phyloP scores from a whole-genome alignment of 306 rosid genomes.

The Carpinus viminea region DNA sequence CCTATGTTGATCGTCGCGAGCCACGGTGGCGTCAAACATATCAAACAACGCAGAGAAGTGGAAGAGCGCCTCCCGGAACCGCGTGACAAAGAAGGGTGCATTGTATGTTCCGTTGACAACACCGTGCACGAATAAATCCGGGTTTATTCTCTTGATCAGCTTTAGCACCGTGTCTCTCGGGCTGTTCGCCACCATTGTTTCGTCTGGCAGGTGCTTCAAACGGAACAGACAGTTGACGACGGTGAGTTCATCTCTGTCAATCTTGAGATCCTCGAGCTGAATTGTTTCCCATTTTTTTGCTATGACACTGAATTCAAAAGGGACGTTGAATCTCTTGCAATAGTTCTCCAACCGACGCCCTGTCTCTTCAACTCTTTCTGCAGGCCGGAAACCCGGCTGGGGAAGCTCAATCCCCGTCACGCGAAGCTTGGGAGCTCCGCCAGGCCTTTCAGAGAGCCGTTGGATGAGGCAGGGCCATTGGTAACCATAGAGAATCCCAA shows the following conservation, averaged over 20 bases:
- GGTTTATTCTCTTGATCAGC: constrained; percentile 64
- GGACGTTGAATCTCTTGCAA: constrained; percentile 57
- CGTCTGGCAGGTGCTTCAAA: constrained; percentile 66
- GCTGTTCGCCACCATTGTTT: constrained; percentile 41
- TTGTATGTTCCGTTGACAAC: constrained; percentile 63
- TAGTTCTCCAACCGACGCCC: constrained; percentile 56
- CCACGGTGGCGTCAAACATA: constrained; percentile 66
- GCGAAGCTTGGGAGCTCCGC: constrained; percentile 58
- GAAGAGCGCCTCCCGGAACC: constrained; percentile 74
- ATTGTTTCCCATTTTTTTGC: constrained; percentile 77
- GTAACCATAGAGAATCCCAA: constrained; percentile 74
- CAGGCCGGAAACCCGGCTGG: constrained; percentile 71
- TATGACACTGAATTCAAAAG: constrained; percentile 50
- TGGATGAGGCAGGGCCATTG: constrained; percentile 83
- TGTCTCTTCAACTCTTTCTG: constrained; percentile 63
- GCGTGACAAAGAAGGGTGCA: constrained; percentile 70
- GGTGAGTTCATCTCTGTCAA: constrained; percentile 47
- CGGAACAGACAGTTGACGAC: constrained; percentile 62
- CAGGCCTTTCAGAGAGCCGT: constrained; percentile 43
- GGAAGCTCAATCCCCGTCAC: constrained; percentile 76
- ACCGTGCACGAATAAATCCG: constrained; percentile 72
- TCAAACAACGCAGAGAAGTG: constrained; percentile 75
- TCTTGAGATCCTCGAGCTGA: constrained; percentile 46
- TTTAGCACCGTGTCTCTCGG: constrained; percentile 70
- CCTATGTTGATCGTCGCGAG: constrained; percentile 59